Conservation (phyloP, 768 basidiomycete species). For the Sporobolomyces roseus region DNA sequence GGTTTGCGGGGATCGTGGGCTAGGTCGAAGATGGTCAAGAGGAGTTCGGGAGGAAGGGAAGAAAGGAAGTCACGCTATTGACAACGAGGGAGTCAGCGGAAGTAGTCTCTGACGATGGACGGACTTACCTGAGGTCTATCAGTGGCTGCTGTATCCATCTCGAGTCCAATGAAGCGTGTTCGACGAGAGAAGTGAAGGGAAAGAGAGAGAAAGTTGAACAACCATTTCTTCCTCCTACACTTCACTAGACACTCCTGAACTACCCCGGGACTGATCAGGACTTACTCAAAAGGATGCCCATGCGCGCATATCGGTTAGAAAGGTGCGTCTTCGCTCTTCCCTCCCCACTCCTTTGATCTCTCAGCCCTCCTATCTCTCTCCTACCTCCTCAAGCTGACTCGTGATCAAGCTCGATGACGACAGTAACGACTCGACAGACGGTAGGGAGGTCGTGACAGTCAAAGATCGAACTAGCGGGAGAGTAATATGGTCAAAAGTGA, state of each 20-base stretch:
- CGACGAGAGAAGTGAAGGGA: too few species aligned
- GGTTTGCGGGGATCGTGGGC: neutral
- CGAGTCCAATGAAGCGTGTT: too few species aligned
- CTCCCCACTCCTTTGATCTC: neutral
- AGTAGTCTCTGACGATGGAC: too few species aligned
- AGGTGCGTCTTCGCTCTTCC: neutral
- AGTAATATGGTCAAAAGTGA: constrained; percentile 22
- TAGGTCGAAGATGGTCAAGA: neutral
- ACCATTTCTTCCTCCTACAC: neutral
- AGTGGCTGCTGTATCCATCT: too few species aligned
- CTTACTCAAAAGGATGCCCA: neutral
- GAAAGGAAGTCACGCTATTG: neutral
- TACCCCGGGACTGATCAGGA: neutral
- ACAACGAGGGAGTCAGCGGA: too few species aligned
- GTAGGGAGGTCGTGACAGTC: neutral
- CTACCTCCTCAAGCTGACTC: neutral
- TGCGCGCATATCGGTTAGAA: constrained; percentile 3
- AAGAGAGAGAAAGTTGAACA: too few species aligned
- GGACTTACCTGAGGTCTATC: too few species aligned
- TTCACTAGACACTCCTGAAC: neutral
- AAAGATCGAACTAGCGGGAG: constrained; percentile 1
- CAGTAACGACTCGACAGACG: constrained; percentile 2
- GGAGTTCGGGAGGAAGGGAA: neutral
- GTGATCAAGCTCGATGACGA: neutral
- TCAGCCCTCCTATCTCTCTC: neutral